Base-by-base conservation (phyloP, 805 yeast species). In the Candida xyloterini region DNA sequence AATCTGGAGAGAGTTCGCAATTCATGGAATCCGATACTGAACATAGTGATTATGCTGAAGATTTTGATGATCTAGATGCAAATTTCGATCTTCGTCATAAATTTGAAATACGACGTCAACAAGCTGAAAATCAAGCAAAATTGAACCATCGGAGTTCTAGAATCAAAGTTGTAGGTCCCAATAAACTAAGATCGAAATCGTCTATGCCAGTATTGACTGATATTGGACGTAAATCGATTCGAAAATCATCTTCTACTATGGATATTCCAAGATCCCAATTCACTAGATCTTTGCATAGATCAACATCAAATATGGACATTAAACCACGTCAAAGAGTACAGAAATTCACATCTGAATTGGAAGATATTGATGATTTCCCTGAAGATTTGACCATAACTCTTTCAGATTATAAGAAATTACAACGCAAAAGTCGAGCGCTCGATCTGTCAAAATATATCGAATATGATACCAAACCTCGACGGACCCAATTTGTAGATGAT, bases 31-130 rank as follows among this genome's bases (percentile, higher is more conserved):
- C 55, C 27, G 63, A 56, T n/a, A 51, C 62, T 0, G 64, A 59
- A 18, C 55, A 59, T 33, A 59, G 63, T 40, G 65, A 60, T 33
- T 60, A 59, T 29, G 59, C 55, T 1, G 57, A 50, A 9, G 63
- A 59, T 28, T 56, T 50, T 36, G 57, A 49, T 15, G 55, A 47
- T 14, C 35, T 51, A 18, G 51, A 44, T 15, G 35, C 40, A 3
- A 41, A 39, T 3, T 15, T 33, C n/a, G 49, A 51, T 28, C 32
- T 57, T 27, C 15, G 41, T 6, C 26, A 38, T 10, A 47, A 46
- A 20, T 46, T 59, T 8, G 42, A 42, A 16, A 27, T 36, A 22
- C 47, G 53, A n/a, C 52, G 52, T 27, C 30, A 26, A 13, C 37
- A 42, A 10, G 56, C 57, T 0, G 56, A 51, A 26, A 35, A 27